Percentiles rank a stretch among this genome's conserved stretches.
These are phyloP conservation scores for Karstenula rhodostoma DNA, from an alignment of 2,329 filamentous ascomycete genomes.

Conservation along the genomic window DNA sequence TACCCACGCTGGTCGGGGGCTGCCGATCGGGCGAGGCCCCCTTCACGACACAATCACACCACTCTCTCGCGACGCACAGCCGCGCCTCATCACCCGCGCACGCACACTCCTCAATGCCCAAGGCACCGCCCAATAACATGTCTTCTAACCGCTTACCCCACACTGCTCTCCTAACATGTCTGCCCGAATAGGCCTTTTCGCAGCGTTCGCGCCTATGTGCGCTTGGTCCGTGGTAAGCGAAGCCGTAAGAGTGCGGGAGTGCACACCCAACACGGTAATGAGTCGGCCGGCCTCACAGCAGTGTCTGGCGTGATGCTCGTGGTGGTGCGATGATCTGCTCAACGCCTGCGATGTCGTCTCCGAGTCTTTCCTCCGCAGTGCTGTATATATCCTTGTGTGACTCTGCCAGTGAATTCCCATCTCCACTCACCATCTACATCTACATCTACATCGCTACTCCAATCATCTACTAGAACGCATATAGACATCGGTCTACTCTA, in stretches of 20 bases:
- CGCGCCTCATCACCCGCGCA: conserved; percentile 5
- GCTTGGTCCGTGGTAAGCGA: conserved; percentile 5
- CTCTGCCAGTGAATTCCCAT: conserved; percentile 3
- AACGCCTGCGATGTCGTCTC: not conserved
- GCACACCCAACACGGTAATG: conserved; percentile 9
- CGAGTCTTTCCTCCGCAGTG: not conserved
- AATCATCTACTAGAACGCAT: conserved; percentile 11
- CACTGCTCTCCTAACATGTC: not conserved
- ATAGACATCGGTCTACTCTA: conserved; percentile 19
- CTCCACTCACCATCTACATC: conserved; percentile 14
- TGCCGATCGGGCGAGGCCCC: conserved; percentile 1
- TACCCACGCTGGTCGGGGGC: not conserved
- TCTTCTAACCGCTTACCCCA: not conserved
- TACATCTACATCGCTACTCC: conserved; percentile 15
- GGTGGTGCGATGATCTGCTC: conserved; percentile 10
- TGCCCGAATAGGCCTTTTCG: not conserved
- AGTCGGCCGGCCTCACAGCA: not conserved
- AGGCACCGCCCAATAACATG: not conserved
- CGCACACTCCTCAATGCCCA: not conserved
- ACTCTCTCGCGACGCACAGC: conserved; percentile 7
- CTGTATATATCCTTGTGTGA: conserved; percentile 13
- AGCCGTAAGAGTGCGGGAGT: not conserved
- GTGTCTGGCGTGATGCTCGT: conserved; percentile 9
- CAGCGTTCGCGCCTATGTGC: conserved; percentile 6
- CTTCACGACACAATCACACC: conserved; percentile 15